Conservation (phyloP, 495 filamentous ascomycete species). For the Podospora conica region DNA sequence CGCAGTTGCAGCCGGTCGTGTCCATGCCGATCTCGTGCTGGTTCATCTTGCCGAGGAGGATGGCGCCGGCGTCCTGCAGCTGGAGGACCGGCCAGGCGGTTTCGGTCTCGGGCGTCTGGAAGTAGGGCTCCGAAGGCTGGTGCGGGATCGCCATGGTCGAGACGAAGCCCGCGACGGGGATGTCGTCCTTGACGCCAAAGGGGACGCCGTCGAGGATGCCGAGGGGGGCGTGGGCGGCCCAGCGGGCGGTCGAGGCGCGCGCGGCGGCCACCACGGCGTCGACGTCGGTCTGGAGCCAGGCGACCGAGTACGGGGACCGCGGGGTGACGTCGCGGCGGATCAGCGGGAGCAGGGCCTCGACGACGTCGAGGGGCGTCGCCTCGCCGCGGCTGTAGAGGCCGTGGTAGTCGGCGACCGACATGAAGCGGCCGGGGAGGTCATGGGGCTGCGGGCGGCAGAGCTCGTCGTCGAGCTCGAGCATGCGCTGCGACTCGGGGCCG, state of each 20-base stretch:
- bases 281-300: slow-evolving; percentile 55
- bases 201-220: slow-evolving; percentile 78
- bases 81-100: slow-evolving; percentile 68
- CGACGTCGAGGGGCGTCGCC: slow-evolving; percentile 65
- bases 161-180: slow-evolving; percentile 66
- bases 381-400: slow-evolving; percentile 60
- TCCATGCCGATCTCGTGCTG: slow-evolving; percentile 83
- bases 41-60: slow-evolving; percentile 77
- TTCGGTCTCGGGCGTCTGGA: slow-evolving; percentile 20
- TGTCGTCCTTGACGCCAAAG: slow-evolving; percentile 83
- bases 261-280: slow-evolving; percentile 62
- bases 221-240: slow-evolving; percentile 54
- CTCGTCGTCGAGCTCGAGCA: slow-evolving; percentile 31
- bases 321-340: slow-evolving; percentile 52
- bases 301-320: slow-evolving; percentile 55
- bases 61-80: slow-evolving; percentile 69
- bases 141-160: slow-evolving; percentile 50
- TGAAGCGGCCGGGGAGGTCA: slow-evolving; percentile 46
- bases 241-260: slow-evolving; percentile 62
- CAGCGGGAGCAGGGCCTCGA: slow-evolving; percentile 61
- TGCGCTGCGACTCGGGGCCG: slow-evolving; percentile 19
- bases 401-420: slow-evolving; percentile 72
- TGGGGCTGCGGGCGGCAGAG: slow-evolving; percentile 27
- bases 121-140: slow-evolving; percentile 33
- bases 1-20: slow-evolving; percentile 37